Percentiles rank a stretch among this genome's conserved stretches.
Conservation (phyloP, 1,284 basidiomycete species). For the Tremellales sp. region DNA sequence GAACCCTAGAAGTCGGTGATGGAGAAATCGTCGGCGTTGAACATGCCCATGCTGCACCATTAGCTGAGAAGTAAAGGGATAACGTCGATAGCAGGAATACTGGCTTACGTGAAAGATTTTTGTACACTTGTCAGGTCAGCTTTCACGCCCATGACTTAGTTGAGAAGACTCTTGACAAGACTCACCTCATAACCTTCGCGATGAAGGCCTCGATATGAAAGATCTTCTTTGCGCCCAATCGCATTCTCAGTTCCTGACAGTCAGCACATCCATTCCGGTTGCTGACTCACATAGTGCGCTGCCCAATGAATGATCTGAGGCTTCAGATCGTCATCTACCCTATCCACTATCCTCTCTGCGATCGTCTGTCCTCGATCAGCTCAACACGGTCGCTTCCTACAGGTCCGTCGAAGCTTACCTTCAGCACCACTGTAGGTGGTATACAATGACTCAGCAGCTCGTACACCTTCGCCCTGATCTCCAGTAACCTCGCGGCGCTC, state of each 20-base stretch:
- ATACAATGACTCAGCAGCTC: conserved; percentile 97
- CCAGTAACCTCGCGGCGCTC: conserved; percentile 83
- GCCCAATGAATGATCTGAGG: conserved; percentile 94
- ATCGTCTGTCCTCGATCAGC: conserved; percentile 61
- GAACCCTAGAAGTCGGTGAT: neutral
- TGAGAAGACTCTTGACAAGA: neutral
- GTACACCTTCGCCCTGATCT: conserved; percentile 88
- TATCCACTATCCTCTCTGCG: conserved; percentile 76
- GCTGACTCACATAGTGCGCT: conserved; percentile 74
- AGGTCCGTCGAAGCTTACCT: conserved; percentile 55
- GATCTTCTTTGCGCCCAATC: conserved; percentile 87
- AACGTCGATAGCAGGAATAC: neutral
- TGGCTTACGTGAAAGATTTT: conserved; percentile 35
- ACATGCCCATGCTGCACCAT: conserved; percentile 13
- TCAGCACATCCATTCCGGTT: conserved; percentile 1
- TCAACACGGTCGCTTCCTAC: neutral
- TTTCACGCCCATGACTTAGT: neutral
- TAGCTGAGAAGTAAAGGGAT: neutral
- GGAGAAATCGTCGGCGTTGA: conserved; percentile 9
- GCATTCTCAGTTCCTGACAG: conserved; percentile 78
- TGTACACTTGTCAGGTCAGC: conserved; percentile 22
- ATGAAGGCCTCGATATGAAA: conserved; percentile 84
- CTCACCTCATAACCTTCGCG: conserved; percentile 48
- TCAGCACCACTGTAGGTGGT: conserved; percentile 85
- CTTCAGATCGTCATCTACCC: conserved; percentile 82